Evolutionary conservation across 345 rosid species (phyloP).

Genomic region (thale cress (Arabidopsis thaliana)): TAIR10.1 NC_003071.7:14588501-14589000

Average conservation of each 20-base stretch:
- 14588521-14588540: constrained; percentile 37
- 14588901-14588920: too few species aligned
- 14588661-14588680: neutral
- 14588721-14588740: constrained; percentile 42
- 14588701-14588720: constrained; percentile 15
- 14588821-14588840: constrained; percentile 26
- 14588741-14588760: constrained; percentile 30
- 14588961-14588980: neutral
- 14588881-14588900: neutral
- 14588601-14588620: constrained; percentile 35
- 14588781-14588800: constrained; percentile 35
- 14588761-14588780: constrained; percentile 31
- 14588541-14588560: constrained; percentile 28
- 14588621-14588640: constrained; percentile 23
- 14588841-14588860: neutral
- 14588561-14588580: constrained; percentile 23
- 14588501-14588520: constrained; percentile 7
- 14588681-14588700: too few species aligned
- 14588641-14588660: constrained; percentile 19
- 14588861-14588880: neutral
- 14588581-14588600: constrained; percentile 26
- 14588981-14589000: neutral
- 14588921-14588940: neutral
- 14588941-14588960: neutral
- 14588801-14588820: constrained; percentile 42